Evolutionary conservation across 2,329 filamentous ascomycete species (phyloP).

Genomic region (Diaporthe humulicola): DNA sequence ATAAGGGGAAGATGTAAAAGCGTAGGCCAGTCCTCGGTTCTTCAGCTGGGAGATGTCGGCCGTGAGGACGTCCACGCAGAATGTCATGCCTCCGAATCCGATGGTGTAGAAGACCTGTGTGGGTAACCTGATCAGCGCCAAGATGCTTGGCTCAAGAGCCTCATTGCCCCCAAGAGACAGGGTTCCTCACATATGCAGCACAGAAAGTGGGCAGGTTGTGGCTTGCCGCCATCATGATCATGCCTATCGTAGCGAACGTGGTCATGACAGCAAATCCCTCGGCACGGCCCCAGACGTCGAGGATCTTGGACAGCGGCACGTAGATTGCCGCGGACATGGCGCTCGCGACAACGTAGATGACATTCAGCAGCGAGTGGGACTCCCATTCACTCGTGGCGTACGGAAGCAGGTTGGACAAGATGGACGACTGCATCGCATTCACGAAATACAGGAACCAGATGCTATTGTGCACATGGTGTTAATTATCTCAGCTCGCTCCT

Average conservation of each 20-base stretch:
- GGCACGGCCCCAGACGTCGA: constrained; percentile 62
- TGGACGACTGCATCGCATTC: constrained; percentile 61
- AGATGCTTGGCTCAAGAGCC: constrained; percentile 41
- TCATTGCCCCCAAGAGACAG: background rate
- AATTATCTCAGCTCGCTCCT: background rate
- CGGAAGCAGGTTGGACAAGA: constrained; percentile 56
- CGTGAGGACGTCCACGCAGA: constrained; percentile 73
- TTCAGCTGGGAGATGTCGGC: constrained; percentile 74
- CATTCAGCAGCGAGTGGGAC: constrained; percentile 65
- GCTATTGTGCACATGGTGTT: constrained; percentile 45
- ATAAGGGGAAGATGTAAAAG: constrained; percentile 73
- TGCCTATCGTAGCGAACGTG: constrained; percentile 58
- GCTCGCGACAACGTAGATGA: constrained; percentile 66
- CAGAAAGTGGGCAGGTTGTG: constrained; percentile 64
- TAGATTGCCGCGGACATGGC: constrained; percentile 71
- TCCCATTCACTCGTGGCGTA: constrained; percentile 65
- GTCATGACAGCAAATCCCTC: constrained; percentile 59
- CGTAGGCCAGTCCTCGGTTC: constrained; percentile 73
- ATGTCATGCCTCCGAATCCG: constrained; percentile 70
- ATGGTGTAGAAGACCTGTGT: constrained; percentile 72
- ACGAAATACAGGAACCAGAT: constrained; percentile 66
- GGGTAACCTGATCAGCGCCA: constrained; percentile 41
- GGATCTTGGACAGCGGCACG: constrained; percentile 60
- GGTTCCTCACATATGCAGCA: constrained; percentile 49
- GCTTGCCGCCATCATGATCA: constrained; percentile 73